Percentiles rank a stretch among this genome's conserved stretches.
phyloP scores from a whole-genome alignment of 768 basidiomycete genomes.

The Lyophyllum semitale region DNA sequence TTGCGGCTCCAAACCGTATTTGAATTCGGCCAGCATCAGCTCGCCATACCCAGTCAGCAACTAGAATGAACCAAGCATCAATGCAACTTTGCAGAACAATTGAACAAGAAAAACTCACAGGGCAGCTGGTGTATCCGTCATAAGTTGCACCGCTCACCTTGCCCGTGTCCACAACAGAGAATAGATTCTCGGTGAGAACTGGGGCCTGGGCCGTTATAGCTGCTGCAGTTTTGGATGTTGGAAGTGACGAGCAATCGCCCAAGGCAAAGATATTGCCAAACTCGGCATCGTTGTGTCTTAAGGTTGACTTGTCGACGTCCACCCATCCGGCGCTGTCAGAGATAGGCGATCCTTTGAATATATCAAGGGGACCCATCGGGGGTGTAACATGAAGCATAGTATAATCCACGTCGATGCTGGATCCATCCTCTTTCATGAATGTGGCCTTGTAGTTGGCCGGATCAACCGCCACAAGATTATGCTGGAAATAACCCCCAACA shows the following conservation, averaged over 20 bases:
- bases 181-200: constrained; percentile 87
- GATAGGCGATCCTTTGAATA: constrained; percentile 76
- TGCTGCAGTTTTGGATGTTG: constrained; percentile 95
- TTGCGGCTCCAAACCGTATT: constrained; percentile 85
- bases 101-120: constrained; percentile 47
- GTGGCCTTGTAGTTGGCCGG: constrained; percentile 72
- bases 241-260: constrained; percentile 91
- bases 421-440: constrained; percentile 79
- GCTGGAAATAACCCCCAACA: constrained; percentile 78
- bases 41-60: constrained; percentile 81
- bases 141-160: constrained; percentile 70
- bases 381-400: constrained; percentile 85
- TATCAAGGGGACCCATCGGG: constrained; percentile 88
- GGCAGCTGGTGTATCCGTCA: constrained; percentile 89
- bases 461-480: constrained; percentile 82
- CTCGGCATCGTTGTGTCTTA: constrained; percentile 82
- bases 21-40: constrained; percentile 90
- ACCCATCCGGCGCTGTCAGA: constrained; percentile 90
- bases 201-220: constrained; percentile 92
- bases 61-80: constrained; percentile 34
- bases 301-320: constrained; percentile 75
- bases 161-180: constrained; percentile 73
- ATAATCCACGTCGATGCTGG: constrained; percentile 72
- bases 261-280: constrained; percentile 84
- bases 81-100: not conserved